Base-by-base conservation (phyloP, 1,284 basidiomycete species). In the Rhodotorula sp. region DNA sequence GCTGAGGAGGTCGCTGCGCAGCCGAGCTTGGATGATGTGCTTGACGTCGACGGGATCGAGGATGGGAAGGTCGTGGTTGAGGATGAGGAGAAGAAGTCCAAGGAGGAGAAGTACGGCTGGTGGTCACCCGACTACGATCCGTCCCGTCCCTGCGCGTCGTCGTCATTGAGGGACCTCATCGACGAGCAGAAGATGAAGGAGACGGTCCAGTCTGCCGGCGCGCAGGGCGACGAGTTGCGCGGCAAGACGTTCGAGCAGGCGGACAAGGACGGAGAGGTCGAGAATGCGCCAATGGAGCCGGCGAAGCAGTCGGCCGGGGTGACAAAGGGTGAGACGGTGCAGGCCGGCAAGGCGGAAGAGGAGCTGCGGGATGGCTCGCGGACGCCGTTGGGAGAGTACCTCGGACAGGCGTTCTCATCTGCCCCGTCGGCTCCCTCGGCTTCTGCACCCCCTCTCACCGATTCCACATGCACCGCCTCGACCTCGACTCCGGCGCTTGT, bases 221-320 rank as follows among this genome's bases (percentile, higher is more conserved):
- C 68, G 22, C 68, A 70, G 46, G 68, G 64, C 17, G 68, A 66
- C 54, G 68, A 56, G 30, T 70, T 70, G 58, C 64, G 61, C 32
- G 58, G 53, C 15, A 46, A 63, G 54, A n/a, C 61, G 13, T 51
- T 66, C 20, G 20, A 53, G n/a, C 5, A 47, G 24, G 64, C 61
- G 6, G 64, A 70, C 48, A 17, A 34, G 17, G 49, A 51, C 19
- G 68, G 68, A 19, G 62, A 32, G 9, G n/a, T 44, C 36, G 47
- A n/a, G 39, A 44, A 17, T 44, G 39, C 39, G 39, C 39, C 39
- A 3, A 17, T 44, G 11, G 9, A 15, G 13, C 39, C 39, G 39
- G 13, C 39, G 39, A 44, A 44, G 39, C 39, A 8, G 39, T 44
- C 39, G 39, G 39, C 39, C 19, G 39, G 9, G 3, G 39, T 44